A percentile compares a stretch with the other conserved stretches of the same genome.
These are phyloP conservation scores for Rhynchosporium agropyri DNA, from an alignment of 2,329 filamentous ascomycete species.

Conservation along the genomic window DNA sequence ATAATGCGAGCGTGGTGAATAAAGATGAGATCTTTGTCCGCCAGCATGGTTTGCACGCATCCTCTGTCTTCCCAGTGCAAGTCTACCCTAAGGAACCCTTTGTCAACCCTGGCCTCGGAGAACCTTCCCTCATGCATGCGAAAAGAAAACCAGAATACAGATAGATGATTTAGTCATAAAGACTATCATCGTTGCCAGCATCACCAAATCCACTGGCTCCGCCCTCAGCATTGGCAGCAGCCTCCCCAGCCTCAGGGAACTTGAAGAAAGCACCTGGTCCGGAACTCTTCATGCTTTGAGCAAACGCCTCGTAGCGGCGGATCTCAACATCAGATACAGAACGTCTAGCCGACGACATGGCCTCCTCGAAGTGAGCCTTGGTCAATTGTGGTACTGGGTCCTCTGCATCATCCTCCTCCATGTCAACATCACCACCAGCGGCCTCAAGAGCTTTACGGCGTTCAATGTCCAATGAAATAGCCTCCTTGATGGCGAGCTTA, in stretches of 20 bases:
- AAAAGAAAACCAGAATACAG: conserved; percentile 37
- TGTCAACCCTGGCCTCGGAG: conserved; percentile 5
- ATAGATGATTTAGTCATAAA: conserved; percentile 76
- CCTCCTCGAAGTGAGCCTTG: conserved; percentile 97
- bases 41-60: background rate
- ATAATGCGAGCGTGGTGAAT: conserved; percentile 7
- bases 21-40: conserved; percentile 15
- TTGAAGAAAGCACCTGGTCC: conserved; percentile 97
- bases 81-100: conserved; percentile 15
- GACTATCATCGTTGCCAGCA: conserved; percentile 91
- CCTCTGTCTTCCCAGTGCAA: conserved; percentile 15
- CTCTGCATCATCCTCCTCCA: conserved; percentile 80
- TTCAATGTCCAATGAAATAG: conserved; percentile 87
- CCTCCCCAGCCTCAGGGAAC: conserved; percentile 72
- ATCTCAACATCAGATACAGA: conserved; percentile 98
- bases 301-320: conserved; percentile 95
- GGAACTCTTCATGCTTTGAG: conserved; percentile 98
- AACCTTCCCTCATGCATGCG: conserved; percentile 17
- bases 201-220: conserved; percentile 73
- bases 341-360: conserved; percentile 90
- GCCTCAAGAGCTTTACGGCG: conserved; percentile 87
- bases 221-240: conserved; percentile 68
- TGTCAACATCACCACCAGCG: conserved; percentile 76
- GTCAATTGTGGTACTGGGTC: conserved; percentile 96
- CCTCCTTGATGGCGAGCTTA: conserved; percentile 99